phyloP scores from a whole-genome alignment of 2,329 filamentous ascomycete species.

The Fusarium scirpi region DNA sequence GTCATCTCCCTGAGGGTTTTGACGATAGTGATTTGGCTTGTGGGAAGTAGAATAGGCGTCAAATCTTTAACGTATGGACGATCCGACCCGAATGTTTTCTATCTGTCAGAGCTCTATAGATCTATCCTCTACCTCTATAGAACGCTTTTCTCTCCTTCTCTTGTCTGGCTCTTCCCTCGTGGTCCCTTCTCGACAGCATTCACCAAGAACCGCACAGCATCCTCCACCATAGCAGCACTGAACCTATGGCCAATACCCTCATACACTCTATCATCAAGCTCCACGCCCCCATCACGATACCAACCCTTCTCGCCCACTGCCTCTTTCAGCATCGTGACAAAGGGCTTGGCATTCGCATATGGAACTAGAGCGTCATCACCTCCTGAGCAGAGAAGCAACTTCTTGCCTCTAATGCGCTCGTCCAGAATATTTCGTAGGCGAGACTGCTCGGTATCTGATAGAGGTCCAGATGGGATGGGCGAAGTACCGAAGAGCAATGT shows the following conservation, averaged over 20 bases:
- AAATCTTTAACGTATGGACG: conserved; percentile 56
- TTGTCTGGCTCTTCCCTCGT: conserved; percentile 42
- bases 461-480: conserved; percentile 50
- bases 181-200: conserved; percentile 56
- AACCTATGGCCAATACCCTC: conserved; percentile 78
- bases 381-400: conserved; percentile 73
- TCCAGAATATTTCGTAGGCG: conserved; percentile 62
- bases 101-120: neutral
- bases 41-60: conserved; percentile 49
- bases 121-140: conserved; percentile 17
- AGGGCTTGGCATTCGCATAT: conserved; percentile 68
- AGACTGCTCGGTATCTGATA: conserved; percentile 55
- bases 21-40: conserved; percentile 55
- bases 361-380: conserved; percentile 79
- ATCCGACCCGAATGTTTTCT: conserved; percentile 55
- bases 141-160: conserved; percentile 49
- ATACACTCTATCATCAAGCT: conserved; percentile 75
- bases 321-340: conserved; percentile 71
- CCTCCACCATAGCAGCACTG: conserved; percentile 72
- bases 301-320: conserved; percentile 59
- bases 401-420: conserved; percentile 68
- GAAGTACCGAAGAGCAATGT: conserved; percentile 74
- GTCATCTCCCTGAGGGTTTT: conserved; percentile 56
- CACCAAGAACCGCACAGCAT: conserved; percentile 73
- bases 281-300: conserved; percentile 68